Conservation (phyloP, 1,284 basidiomycete genomes). For the Malassezia obtusa region DNA sequence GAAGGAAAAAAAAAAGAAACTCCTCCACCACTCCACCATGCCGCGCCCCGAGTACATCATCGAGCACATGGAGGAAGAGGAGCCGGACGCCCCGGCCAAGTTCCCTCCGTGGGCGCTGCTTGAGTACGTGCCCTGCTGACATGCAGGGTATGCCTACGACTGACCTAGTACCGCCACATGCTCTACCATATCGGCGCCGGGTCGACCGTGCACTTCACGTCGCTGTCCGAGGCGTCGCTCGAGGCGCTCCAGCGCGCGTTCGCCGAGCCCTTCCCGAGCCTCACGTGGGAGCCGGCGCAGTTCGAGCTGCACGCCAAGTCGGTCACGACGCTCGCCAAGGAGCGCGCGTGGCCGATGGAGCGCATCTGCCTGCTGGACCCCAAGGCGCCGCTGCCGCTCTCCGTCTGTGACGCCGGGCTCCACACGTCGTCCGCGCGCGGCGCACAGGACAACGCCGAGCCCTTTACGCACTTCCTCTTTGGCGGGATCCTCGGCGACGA, state of each 20-base stretch:
- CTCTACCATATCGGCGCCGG: constrained; percentile 61
- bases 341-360: constrained; percentile 53
- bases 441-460: constrained; percentile 48
- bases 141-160: constrained; percentile 15
- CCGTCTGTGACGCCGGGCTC: constrained; percentile 26
- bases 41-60: constrained; percentile 41
- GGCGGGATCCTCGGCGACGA: constrained; percentile 63
- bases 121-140: constrained; percentile 21
- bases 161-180: constrained; percentile 64
- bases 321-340: constrained; percentile 60
- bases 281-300: constrained; percentile 48
- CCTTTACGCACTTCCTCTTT: constrained; percentile 37
- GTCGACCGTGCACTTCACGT: constrained; percentile 67
- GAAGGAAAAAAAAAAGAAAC: not conserved
- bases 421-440: constrained; percentile 4
- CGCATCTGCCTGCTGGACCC: constrained; percentile 38
- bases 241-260: constrained; percentile 55
- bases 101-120: constrained; percentile 45
- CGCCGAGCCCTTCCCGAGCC: constrained; percentile 9
- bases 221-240: constrained; percentile 64
- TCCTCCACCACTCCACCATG: constrained; percentile 4
- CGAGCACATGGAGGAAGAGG: constrained; percentile 48
- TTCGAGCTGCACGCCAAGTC: constrained; percentile 58
- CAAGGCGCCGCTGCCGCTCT: constrained; percentile 28
- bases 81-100: constrained; percentile 29